phyloP scores from a whole-genome alignment of 331 rosid genomes.

The Rhamnella rubrinervis region DNA sequence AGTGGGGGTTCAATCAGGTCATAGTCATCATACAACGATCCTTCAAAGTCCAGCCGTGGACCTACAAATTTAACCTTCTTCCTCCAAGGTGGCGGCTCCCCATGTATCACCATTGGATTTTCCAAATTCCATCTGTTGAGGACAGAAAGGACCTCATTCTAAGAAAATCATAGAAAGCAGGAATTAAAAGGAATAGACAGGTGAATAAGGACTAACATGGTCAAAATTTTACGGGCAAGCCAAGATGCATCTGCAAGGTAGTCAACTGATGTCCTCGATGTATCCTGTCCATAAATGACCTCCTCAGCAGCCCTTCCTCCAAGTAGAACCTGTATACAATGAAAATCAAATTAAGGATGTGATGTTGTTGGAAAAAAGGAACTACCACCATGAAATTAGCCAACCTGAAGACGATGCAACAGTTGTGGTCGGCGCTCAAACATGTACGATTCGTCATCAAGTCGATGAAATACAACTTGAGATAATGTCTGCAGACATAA shows the following conservation, averaged over 20 bases:
- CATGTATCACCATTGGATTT: conserved; percentile 89
- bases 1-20: conserved; percentile 69
- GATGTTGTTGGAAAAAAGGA: conserved; percentile 9
- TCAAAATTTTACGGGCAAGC: conserved; percentile 97
- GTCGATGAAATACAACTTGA: conserved; percentile 87
- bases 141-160: conserved; percentile 14
- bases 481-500: conserved; percentile 64
- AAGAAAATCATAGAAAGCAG: conserved; percentile 17
- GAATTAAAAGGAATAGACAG: background rate
- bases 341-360: conserved; percentile 6
- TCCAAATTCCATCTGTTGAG: conserved; percentile 88
- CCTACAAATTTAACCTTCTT: conserved; percentile 73
- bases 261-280: conserved; percentile 82
- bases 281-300: conserved; percentile 91
- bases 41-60: conserved; percentile 93
- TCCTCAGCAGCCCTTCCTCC: conserved; percentile 99
- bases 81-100: conserved; percentile 97
- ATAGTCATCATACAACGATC: conserved; percentile 82
- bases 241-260: conserved; percentile 97
- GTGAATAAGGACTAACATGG: conserved; percentile 56
- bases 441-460: conserved; percentile 88
- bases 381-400: conserved; percentile 14
- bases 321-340: conserved; percentile 63
- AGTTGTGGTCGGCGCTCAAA: conserved; percentile 88
- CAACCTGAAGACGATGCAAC: conserved; percentile 84